Percentiles rank a stretch among this genome's conserved stretches.
Evolutionary conservation across 352 stramenopile species (phyloP).

Genomic region (Phytophthora hibernalis): DNA sequence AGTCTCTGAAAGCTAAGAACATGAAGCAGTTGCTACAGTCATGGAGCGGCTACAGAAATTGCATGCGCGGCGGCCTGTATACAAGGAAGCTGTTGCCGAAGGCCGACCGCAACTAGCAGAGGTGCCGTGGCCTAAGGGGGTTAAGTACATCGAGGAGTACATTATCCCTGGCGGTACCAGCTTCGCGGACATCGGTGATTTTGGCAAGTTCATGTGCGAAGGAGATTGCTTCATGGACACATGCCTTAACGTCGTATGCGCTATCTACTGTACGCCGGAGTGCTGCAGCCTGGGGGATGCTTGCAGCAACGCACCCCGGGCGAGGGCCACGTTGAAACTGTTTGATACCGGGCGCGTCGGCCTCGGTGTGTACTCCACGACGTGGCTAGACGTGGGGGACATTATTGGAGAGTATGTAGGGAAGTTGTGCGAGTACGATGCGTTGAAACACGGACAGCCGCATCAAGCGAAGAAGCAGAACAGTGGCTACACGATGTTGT

Average conservation of each 20-base stretch:
- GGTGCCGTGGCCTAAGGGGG: background rate
- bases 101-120: background rate
- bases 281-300: too few relatives aligned
- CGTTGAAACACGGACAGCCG: background rate
- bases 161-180: background rate
- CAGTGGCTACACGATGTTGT: slow-evolving; percentile 9
- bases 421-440: background rate
- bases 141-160: background rate
- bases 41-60: background rate
- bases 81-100: too few relatives aligned
- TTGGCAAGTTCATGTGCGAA: too few relatives aligned
- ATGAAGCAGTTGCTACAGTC: background rate
- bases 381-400: slow-evolving; percentile 5
- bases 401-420: slow-evolving; percentile 13
- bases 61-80: too few relatives aligned
- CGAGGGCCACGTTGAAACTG: background rate
- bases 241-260: too few relatives aligned
- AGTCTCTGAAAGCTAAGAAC: background rate
- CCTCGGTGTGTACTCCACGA: slow-evolving; percentile 7
- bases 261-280: too few relatives aligned
- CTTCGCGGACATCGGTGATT: background rate
- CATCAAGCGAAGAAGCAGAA: slow-evolving; percentile 8
- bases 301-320: background rate
- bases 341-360: slow-evolving; percentile 9
- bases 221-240: too few relatives aligned